Percentiles rank a stretch among this genome's conserved stretches.
These are phyloP conservation scores for Sedum album DNA, from an alignment of 164 flowering plant genomes.

Conservation along the genomic window DNA sequence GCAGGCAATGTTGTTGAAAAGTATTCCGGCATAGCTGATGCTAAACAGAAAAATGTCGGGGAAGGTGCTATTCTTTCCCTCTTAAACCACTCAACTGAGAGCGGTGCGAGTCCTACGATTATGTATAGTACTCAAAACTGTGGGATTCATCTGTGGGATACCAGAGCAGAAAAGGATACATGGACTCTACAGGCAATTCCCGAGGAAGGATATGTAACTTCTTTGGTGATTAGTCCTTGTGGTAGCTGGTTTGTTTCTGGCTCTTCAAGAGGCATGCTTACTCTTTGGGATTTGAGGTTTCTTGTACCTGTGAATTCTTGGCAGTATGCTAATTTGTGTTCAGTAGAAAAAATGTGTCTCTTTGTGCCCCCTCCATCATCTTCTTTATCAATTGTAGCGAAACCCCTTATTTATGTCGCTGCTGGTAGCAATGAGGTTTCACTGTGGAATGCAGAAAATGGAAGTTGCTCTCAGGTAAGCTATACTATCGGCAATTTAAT, in stretches of 20 bases:
- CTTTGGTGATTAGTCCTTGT: conserved; percentile 67
- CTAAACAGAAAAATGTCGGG: conserved; percentile 56
- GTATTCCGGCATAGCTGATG: conserved; percentile 83
- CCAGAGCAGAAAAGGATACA: conserved; percentile 42
- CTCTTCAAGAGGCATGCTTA: conserved; percentile 91
- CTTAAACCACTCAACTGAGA: conserved; percentile 58
- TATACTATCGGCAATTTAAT: not conserved
- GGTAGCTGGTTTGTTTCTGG: conserved; percentile 99
- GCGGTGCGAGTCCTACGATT: conserved; percentile 43
- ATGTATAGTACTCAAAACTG: conserved; percentile 83
- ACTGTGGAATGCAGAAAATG: conserved; percentile 99
- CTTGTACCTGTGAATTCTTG: conserved; percentile 89
- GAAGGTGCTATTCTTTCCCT: conserved; percentile 84
- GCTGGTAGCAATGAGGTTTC: conserved; percentile 96
- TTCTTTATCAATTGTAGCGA: conserved; percentile 40
- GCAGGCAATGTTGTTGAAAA: conserved; percentile 86
- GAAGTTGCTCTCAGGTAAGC: conserved; percentile 93
- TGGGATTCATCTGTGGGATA: conserved; percentile 93
- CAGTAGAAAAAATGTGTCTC: conserved; percentile 82
- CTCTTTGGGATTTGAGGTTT: conserved; percentile 95
- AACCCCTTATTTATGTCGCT: conserved; percentile 94
- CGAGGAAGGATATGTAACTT: conserved; percentile 82
- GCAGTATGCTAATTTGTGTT: conserved; percentile 66
- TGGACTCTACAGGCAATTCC: conserved; percentile 70
- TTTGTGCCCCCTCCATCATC: conserved; percentile 58